phyloP scores from a whole-genome alignment of 768 basidiomycete genomes.

The Mycena sanguinolenta region DNA sequence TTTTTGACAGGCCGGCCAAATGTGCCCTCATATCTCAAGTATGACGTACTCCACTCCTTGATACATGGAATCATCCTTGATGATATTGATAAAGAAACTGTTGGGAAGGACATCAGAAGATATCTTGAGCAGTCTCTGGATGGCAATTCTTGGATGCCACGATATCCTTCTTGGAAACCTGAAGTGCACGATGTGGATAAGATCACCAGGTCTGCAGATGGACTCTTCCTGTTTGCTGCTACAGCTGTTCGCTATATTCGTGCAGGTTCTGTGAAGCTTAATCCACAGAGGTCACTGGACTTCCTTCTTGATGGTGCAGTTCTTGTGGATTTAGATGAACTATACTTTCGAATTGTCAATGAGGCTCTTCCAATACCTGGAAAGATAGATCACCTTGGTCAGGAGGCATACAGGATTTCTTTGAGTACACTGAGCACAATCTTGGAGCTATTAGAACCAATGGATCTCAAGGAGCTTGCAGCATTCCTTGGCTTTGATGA shows the following conservation, averaged over 20 bases:
- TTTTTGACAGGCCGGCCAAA: conserved; percentile 24
- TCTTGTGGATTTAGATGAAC: not conserved
- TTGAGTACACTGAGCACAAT: conserved; percentile 4
- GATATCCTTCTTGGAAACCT: conserved; percentile 2
- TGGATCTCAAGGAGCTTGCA: not conserved
- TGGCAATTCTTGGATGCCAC: conserved; percentile 1
- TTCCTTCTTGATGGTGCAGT: not conserved
- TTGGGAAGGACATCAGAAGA: not conserved
- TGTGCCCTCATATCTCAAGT: conserved; percentile 12
- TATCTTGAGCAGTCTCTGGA: conserved; percentile 16
- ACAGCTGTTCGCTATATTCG: conserved; percentile 11
- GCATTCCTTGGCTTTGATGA: not conserved
- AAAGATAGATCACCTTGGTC: not conserved
- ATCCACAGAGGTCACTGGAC: not conserved
- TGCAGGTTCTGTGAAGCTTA: not conserved
- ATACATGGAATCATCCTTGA: not conserved
- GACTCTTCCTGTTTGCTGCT: conserved; percentile 21
- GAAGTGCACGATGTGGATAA: not conserved
- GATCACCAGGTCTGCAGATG: not conserved
- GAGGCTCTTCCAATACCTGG: not conserved
- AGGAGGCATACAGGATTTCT: not conserved
- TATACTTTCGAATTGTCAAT: conserved; percentile 14
- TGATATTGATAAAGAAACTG: not conserved
- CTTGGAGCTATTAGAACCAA: conserved; percentile 1
- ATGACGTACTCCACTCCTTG: not conserved